A percentile compares a stretch with the other conserved stretches of the same genome.
These are phyloP conservation scores for Barnettozyma wickerhamii DNA, from an alignment of 805 yeast genomes.

Conservation along the genomic window DNA sequence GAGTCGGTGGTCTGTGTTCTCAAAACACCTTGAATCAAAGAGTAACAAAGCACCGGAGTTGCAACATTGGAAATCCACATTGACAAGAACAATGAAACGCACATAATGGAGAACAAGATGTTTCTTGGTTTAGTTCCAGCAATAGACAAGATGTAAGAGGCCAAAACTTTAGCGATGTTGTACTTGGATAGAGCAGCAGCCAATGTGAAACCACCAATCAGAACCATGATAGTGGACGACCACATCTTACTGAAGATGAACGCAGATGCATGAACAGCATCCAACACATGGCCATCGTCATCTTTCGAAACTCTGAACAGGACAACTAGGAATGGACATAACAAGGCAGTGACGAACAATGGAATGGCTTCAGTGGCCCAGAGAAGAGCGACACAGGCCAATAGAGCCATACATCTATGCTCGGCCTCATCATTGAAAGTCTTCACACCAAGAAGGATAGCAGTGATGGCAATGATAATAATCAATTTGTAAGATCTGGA, in stretches of 20 bases:
- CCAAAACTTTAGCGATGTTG: constrained; percentile 82
- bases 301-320: constrained; percentile 58
- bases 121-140: constrained; percentile 83
- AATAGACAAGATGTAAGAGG: constrained; percentile 71
- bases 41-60: constrained; percentile 87
- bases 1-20: constrained; percentile 72
- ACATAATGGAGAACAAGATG: constrained; percentile 75
- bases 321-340: constrained; percentile 79
- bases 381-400: constrained; percentile 59
- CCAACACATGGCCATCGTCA: constrained; percentile 48
- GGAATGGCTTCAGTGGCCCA: constrained; percentile 98
- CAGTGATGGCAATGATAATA: constrained; percentile 47
- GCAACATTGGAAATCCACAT: constrained; percentile 98
- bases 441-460: constrained; percentile 49
- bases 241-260: constrained; percentile 82
- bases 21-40: constrained; percentile 80
- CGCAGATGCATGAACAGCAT: constrained; percentile 60
- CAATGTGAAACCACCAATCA: constrained; percentile 87
- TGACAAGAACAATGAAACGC: constrained; percentile 75
- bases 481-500: constrained; percentile 45
- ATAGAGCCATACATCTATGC: constrained; percentile 60
- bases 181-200: constrained; percentile 93
- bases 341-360: constrained; percentile 80
- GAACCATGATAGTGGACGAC: constrained; percentile 87
- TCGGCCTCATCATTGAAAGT: constrained; percentile 60